Percentiles rank a stretch among this genome's conserved stretches.
These are phyloP conservation scores for Neurospora sp. DNA, from an alignment of 495 filamentous ascomycete genomes.

Conservation along the genomic window DNA sequence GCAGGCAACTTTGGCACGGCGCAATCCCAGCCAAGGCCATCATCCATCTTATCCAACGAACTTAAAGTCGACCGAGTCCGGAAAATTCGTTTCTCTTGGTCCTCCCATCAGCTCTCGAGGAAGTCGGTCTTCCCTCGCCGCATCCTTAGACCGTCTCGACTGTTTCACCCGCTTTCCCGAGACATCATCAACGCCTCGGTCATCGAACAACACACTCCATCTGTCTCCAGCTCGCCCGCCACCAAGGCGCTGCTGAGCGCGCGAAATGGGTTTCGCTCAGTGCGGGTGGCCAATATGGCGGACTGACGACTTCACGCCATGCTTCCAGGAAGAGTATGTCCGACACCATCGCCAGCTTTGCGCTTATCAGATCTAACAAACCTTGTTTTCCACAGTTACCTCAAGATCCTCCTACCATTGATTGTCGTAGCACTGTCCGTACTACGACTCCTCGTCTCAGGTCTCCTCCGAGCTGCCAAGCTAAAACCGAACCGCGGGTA, in stretches of 20 bases:
- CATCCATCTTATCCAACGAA: background rate
- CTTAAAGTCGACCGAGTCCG: background rate
- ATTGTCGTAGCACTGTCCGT: slow-evolving; percentile 59
- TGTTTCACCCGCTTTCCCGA: background rate
- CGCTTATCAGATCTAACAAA: background rate
- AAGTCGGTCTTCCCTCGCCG: background rate
- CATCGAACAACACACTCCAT: background rate
- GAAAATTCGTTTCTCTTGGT: background rate
- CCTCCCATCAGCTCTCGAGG: background rate
- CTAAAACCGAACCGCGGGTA: slow-evolving; percentile 40
- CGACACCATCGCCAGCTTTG: background rate
- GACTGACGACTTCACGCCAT: slow-evolving; percentile 76
- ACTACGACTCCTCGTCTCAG: slow-evolving; percentile 49
- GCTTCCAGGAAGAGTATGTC: slow-evolving; percentile 81
- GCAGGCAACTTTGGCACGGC: background rate
- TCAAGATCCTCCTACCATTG: slow-evolving; percentile 76
- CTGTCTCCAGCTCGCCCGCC: slow-evolving; percentile 6
- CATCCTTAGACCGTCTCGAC: background rate
- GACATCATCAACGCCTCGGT: background rate
- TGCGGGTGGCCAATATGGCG: slow-evolving; percentile 78
- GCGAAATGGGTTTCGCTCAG: slow-evolving; percentile 48
- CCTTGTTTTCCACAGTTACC: slow-evolving; percentile 48
- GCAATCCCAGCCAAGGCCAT: background rate
- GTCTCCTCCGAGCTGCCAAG: slow-evolving; percentile 35
- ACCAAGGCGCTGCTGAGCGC: slow-evolving; percentile 7